Evolutionary conservation across 1,139 yeast species (phyloP), one percentile per base, ranked within the genome.

Genomic region (Hyphopichia wangnamkhiaoensis): DNA sequence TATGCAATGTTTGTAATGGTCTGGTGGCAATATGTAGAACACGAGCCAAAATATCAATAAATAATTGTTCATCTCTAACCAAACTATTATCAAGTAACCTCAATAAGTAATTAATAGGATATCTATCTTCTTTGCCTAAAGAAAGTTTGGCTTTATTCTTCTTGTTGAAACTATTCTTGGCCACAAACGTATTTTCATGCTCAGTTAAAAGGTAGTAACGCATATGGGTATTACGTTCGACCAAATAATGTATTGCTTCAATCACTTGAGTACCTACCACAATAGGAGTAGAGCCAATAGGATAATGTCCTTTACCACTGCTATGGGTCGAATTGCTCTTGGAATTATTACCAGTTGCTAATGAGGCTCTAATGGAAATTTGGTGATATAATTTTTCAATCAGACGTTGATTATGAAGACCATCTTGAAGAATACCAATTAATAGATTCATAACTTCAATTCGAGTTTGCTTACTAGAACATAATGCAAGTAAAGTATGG

Each of bases 161-260:
- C 44, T 70, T 72, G 25, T 64, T 64, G 43, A 64, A 68, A 33
- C 59, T 46, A 41, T 76, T 76, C 49, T 74, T 80, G 37, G 71
- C 54, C 16, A 79, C 58, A 40, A 78, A 67, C 23, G 80, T 68
- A 37, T 73, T 75, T 29, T 90, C 96, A 55, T 89, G 96, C 49
- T 89, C 96, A 5, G 86, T 80, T 43, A 91, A 68, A 54, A 91
- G 82, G 54, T 82, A 90, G 52, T 82, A 82, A 44, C 94, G 76
- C 54, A 87, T 71, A 48, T 82, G 87, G 15, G 76, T 73, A 47
- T 84, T 87, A 35, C 81, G 72, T 41, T 86, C 89, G 37, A 90
- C 71, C 38, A 91, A 66, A 52, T 76, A 82, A 48, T 84, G 88
- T 24, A 90, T 64, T 0, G 87, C 83, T 47, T 88, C 96, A 35